phyloP scores from a whole-genome alignment of 257 asterid genomes.

The Solanum raphanifolium region DNA sequence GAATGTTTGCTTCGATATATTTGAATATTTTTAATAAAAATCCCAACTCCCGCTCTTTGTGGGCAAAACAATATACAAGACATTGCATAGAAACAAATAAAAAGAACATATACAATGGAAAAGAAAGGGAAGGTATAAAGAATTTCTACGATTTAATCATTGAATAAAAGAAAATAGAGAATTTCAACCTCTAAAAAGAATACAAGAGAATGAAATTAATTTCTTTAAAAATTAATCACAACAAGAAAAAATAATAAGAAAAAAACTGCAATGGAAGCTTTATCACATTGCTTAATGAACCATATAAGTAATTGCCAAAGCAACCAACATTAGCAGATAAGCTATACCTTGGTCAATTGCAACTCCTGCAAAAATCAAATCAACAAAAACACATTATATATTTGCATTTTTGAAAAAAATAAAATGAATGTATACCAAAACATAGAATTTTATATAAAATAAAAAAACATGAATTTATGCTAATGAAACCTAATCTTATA shows the following conservation, averaged over 20 bases:
- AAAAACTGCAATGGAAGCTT: not conserved
- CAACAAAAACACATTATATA: not conserved
- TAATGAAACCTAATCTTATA: not conserved
- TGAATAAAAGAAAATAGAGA: not conserved
- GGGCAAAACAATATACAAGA: not conserved
- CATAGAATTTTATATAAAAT: not conserved
- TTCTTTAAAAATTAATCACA: not conserved
- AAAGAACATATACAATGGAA: not conserved
- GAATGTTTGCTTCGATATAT: not conserved
- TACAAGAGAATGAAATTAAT: not conserved
- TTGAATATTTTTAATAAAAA: not conserved
- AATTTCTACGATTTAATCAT: not conserved
- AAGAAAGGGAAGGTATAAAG: not conserved
- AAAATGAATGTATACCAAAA: not conserved
- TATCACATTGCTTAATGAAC: slow-evolving; percentile 24
- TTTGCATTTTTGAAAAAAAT: not conserved
- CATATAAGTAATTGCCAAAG: slow-evolving; percentile 61
- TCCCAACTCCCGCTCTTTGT: not conserved
- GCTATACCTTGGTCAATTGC: slow-evolving; percentile 75
- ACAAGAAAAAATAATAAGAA: not conserved
- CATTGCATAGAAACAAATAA: not conserved
- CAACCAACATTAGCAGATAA: slow-evolving; percentile 57
- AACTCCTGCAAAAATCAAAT: slow-evolving; percentile 35
- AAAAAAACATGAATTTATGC: not conserved
- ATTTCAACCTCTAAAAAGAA: not conserved